Conservation (phyloP, 2,329 filamentous ascomycete species). For the Elsinoe fawcettii region DNA sequence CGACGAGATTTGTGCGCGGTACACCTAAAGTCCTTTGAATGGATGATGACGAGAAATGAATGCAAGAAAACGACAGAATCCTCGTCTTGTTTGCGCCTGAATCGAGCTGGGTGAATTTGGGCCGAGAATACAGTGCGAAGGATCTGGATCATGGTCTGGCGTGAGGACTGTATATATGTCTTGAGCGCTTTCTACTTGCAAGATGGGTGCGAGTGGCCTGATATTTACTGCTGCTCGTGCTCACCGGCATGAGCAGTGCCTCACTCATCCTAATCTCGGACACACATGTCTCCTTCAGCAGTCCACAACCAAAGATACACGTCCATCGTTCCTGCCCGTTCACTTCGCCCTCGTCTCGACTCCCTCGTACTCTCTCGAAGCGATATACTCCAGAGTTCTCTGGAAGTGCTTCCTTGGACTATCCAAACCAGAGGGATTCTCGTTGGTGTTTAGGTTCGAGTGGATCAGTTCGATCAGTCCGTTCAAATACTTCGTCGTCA, state of each 20-base stretch:
- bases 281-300: no score
- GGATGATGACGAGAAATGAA: no score
- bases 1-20: no score
- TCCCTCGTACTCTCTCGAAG: constrained; percentile 84
- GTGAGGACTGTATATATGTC: background rate
- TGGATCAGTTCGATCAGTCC: constrained; percentile 97
- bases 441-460: constrained; percentile 82
- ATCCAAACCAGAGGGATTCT: constrained; percentile 75
- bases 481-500: constrained; percentile 96
- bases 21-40: no score
- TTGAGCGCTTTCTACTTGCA: background rate
- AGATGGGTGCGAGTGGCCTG: background rate
- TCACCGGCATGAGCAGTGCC: background rate
- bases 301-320: no score
- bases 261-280: background rate
- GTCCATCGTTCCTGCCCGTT: background rate
- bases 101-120: no score
- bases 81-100: no score
- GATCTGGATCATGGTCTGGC: background rate
- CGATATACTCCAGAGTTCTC: constrained; percentile 89
- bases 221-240: constrained; percentile 1
- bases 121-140: no score
- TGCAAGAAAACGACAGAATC: no score
- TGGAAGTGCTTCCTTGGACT: constrained; percentile 90
- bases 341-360: constrained; percentile 61